phyloP scores from a whole-genome alignment of 306 rosid genomes.

The Inga laurina region DNA sequence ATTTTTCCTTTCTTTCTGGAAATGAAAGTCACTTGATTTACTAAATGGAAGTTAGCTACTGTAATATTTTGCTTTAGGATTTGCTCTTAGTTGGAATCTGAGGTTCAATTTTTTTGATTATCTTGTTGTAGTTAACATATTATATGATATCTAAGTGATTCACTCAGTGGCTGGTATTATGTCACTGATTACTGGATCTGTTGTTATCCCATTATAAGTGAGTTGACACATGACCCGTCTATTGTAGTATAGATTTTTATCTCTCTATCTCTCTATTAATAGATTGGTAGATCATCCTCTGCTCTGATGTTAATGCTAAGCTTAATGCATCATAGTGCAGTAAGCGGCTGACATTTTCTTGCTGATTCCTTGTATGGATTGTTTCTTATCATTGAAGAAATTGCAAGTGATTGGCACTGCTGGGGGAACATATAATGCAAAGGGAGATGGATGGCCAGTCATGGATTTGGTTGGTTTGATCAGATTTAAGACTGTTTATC shows the following conservation, averaged over 20 bases:
- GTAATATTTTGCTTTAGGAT: conserved; percentile 25
- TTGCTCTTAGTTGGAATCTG: conserved; percentile 2
- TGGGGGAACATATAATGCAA: conserved; percentile 13
- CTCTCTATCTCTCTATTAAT: conserved; percentile 15
- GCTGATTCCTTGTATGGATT: conserved; percentile 37
- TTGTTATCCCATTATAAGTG: conserved; percentile 19
- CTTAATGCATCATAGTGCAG: not conserved
- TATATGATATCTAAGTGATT: not conserved
- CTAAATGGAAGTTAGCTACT: conserved; percentile 27
- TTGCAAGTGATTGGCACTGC: conserved; percentile 17
- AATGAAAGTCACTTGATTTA: conserved; percentile 21
- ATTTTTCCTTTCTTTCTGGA: conserved; percentile 8
- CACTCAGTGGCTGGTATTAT: conserved; percentile 12
- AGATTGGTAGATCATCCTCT: conserved; percentile 14
- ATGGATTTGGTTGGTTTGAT: conserved; percentile 47
- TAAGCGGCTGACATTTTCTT: conserved; percentile 29
- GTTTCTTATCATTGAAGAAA: conserved; percentile 16
- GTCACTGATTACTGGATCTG: conserved; percentile 34
- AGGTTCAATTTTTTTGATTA: conserved; percentile 22
- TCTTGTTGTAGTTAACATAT: conserved; percentile 5
- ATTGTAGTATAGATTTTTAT: conserved; percentile 4
- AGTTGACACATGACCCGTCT: conserved; percentile 9
- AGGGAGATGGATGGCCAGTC: conserved; percentile 36
- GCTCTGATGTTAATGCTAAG: not conserved
- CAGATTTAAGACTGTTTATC: conserved; percentile 27